A percentile compares a stretch with the other conserved stretches of the same genome.
Evolutionary conservation across 129 eudicot species (phyloP).

Genomic region (Deinandra increscens): DNA sequence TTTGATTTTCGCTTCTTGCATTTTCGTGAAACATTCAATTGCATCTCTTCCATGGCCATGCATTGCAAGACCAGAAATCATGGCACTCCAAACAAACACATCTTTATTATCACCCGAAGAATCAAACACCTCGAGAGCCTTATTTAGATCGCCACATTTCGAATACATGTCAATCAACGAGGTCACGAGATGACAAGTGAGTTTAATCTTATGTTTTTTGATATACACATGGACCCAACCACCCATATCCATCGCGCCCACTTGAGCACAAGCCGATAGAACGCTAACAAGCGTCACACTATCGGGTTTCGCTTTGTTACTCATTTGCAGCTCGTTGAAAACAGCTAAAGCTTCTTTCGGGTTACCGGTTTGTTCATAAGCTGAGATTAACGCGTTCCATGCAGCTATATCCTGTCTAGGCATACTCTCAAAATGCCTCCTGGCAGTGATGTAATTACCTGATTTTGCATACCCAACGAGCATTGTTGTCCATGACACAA

Average conservation of each 20-base stretch:
- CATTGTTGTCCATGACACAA: slow-evolving; percentile 71
- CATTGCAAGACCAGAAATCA: slow-evolving; percentile 84
- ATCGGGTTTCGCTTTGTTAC: slow-evolving; percentile 51
- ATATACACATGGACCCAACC: slow-evolving; percentile 65
- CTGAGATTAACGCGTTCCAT: slow-evolving; percentile 79
- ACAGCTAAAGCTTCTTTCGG: slow-evolving; percentile 66
- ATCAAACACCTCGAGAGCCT: slow-evolving; percentile 63
- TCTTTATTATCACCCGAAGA: slow-evolving; percentile 40
- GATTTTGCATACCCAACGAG: slow-evolving; percentile 60
- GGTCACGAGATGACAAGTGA: slow-evolving; percentile 45
- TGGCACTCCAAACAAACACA: slow-evolving; percentile 71
- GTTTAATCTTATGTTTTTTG: slow-evolving; percentile 45
- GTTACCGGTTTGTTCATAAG: slow-evolving; percentile 61
- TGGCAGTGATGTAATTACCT: slow-evolving; percentile 52
- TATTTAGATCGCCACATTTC: slow-evolving; percentile 70
- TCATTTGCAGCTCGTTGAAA: slow-evolving; percentile 54
- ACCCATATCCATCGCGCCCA: slow-evolving; percentile 67
- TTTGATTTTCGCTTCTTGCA: slow-evolving; percentile 53
- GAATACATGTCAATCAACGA: slow-evolving; percentile 75
- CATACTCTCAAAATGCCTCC: slow-evolving; percentile 42
- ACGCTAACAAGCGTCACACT: slow-evolving; percentile 51
- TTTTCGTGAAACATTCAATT: slow-evolving; percentile 48
- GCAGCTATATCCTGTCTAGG: slow-evolving; percentile 65
- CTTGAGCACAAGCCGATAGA: slow-evolving; percentile 69
- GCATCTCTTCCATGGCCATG: slow-evolving; percentile 73